phyloP scores from a whole-genome alignment of 768 basidiomycete species.

The Psilocybe sp. region DNA sequence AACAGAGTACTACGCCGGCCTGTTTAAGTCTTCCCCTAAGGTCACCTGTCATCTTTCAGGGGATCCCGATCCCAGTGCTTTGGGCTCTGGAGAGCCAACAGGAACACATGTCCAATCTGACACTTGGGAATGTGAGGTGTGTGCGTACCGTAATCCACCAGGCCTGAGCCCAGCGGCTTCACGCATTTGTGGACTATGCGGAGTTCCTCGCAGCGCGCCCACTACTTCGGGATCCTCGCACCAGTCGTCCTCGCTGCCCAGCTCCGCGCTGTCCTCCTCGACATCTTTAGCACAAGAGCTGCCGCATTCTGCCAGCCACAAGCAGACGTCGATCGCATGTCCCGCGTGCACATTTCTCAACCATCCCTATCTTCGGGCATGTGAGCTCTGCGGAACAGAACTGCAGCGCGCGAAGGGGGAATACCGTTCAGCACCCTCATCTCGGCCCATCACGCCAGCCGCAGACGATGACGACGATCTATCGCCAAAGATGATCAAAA shows the following conservation, averaged over 20 bases:
- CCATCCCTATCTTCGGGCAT: constrained; percentile 63
- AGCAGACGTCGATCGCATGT: constrained; percentile 55
- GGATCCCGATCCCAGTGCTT: constrained; percentile 19
- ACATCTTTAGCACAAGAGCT: constrained; percentile 30
- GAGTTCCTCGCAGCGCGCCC: constrained; percentile 57
- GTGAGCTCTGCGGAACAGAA: constrained; percentile 84
- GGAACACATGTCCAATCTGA: constrained; percentile 34
- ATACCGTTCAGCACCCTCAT: constrained; percentile 62
- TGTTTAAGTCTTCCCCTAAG: constrained; percentile 88
- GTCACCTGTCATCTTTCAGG: constrained; percentile 69
- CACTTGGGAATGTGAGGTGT: constrained; percentile 88
- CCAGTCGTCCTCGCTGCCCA: constrained; percentile 37
- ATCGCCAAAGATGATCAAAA: constrained; percentile 55
- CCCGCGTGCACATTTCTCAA: constrained; percentile 93
- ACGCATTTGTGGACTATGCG: constrained; percentile 77
- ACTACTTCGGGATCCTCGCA: constrained; percentile 20
- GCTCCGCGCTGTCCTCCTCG: constrained; percentile 32
- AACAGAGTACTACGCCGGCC: constrained; percentile 87
- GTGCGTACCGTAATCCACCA: constrained; percentile 78
- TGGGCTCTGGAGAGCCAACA: constrained; percentile 18
- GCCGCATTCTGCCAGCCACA: constrained; percentile 12
- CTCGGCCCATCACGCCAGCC: constrained; percentile 58
- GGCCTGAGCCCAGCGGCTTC: constrained; percentile 69
- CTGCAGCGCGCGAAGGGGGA: constrained; percentile 41
- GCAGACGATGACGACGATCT: constrained; percentile 33